Evolutionary conservation across 495 filamentous ascomycete species (phyloP).

Genomic region (Clohesyomyces aquaticus): DNA sequence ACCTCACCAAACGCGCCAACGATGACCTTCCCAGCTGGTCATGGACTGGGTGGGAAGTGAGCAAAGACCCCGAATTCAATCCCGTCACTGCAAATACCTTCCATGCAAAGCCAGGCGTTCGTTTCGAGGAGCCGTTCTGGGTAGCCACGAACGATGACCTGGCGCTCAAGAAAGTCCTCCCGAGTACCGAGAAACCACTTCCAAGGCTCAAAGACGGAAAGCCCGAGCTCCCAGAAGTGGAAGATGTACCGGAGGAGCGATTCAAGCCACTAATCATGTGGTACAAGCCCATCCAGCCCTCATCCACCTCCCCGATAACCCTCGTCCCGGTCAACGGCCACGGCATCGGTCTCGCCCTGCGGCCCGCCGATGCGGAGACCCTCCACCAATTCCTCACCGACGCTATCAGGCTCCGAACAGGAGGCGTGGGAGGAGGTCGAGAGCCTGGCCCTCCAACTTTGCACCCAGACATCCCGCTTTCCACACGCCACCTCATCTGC

Average conservation of each 20-base stretch:
- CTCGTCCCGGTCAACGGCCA: neutral
- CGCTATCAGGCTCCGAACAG: neutral
- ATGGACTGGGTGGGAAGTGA: conserved; percentile 1
- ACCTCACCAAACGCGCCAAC: conserved; percentile 1
- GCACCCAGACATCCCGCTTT: neutral
- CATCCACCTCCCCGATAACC: neutral
- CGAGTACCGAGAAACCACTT: neutral
- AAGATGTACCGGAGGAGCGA: neutral
- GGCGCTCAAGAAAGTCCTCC: conserved; percentile 4
- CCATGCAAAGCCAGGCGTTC: conserved; percentile 3
- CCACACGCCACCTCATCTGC: conserved; percentile 4
- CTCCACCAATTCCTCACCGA: neutral
- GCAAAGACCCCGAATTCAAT: conserved; percentile 11
- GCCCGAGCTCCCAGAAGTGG: neutral
- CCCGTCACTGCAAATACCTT: neutral
- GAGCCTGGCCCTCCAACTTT: neutral
- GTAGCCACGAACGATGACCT: conserved; percentile 1
- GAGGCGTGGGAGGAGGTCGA: neutral
- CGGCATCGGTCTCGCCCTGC: neutral
- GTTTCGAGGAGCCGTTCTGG: conserved; percentile 3
- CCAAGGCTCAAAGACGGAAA: neutral
- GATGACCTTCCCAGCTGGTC: conserved; percentile 6
- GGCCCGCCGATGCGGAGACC: neutral
- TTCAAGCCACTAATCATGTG: conserved; percentile 6
- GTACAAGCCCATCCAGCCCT: neutral